Evolutionary conservation across 78 protist genomes (phyloP).

Genomic region (Speleostelium caveatum): DNA sequence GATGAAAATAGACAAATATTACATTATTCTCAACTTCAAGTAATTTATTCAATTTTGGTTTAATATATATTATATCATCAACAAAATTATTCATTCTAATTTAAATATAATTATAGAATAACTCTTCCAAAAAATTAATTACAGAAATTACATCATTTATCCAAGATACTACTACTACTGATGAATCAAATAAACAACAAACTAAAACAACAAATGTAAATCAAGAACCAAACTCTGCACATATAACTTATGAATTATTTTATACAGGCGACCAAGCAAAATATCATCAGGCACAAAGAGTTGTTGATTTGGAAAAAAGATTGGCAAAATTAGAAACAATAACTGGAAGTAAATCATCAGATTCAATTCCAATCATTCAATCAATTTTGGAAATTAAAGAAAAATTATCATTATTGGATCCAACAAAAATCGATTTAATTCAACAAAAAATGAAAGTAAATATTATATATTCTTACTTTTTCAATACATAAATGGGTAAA

Average conservation of each 20-base stretch:
- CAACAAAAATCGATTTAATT: conserved; percentile 58
- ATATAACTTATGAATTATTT: conserved; percentile 54
- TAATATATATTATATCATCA: neutral
- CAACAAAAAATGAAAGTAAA: conserved; percentile 65
- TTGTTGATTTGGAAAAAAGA: conserved; percentile 69
- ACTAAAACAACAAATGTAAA: neutral
- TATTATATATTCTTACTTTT: neutral
- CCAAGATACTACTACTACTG: neutral
- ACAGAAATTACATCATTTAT: conserved; percentile 51
- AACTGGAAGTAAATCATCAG: conserved; percentile 51
- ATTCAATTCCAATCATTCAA: conserved; percentile 63
- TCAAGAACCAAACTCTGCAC: neutral
- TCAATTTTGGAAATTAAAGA: conserved; percentile 59
- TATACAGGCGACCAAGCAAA: conserved; percentile 67
- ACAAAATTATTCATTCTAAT: neutral
- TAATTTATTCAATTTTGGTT: neutral
- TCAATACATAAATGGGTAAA: neutral
- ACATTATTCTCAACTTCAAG: conserved; percentile 63
- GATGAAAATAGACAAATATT: conserved; percentile 65
- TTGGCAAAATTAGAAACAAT: conserved; percentile 56
- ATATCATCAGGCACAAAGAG: conserved; percentile 44
- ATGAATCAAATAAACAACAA: conserved; percentile 11
- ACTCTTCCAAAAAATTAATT: conserved; percentile 21
- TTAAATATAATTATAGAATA: neutral
- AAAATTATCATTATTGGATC: conserved; percentile 50